These are phyloP conservation scores for Arthrobotrys pseudoclavata DNA, from an alignment of 2,329 filamentous ascomycete genomes.

Conservation along the genomic window DNA sequence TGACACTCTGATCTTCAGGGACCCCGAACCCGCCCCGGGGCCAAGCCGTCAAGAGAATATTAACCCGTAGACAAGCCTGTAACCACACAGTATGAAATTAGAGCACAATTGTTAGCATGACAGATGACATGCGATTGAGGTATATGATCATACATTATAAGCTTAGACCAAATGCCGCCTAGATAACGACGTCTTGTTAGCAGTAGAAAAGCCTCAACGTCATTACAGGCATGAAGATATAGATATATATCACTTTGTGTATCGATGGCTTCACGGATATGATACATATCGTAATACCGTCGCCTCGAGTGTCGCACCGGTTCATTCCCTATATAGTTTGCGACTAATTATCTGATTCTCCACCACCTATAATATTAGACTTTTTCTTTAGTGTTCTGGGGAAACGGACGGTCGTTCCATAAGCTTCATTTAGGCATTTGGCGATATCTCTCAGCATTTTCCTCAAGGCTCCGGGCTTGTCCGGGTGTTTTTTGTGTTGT, in stretches of 20 bases:
- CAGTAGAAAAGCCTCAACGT: constrained; percentile 1
- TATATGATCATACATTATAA: not conserved
- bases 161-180: not conserved
- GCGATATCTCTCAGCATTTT: not conserved
- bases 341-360: constrained; percentile 6
- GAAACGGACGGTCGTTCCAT: constrained; percentile 11
- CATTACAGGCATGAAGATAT: constrained; percentile 2
- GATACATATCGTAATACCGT: not conserved
- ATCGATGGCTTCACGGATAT: not conserved
- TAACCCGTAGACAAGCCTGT: not conserved
- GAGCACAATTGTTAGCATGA: not conserved
- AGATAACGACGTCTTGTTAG: constrained; percentile 7
- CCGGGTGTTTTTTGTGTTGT: constrained; percentile 6
- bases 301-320: not conserved
- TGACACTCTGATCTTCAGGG: constrained; percentile 47
- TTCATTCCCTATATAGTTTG: not conserved
- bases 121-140: not conserved
- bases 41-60: constrained; percentile 10
- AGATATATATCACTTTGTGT: not conserved
- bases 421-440: constrained; percentile 18
- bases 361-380: constrained; percentile 5
- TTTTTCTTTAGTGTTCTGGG: constrained; percentile 1
- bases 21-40: constrained; percentile 35
- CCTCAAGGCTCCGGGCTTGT: not conserved
- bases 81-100: no score